Percentiles rank a stretch among this genome's conserved stretches.
These are phyloP conservation scores for Globisporangium yorkense DNA, from an alignment of 352 stramenopile species.

Conservation along the genomic window DNA sequence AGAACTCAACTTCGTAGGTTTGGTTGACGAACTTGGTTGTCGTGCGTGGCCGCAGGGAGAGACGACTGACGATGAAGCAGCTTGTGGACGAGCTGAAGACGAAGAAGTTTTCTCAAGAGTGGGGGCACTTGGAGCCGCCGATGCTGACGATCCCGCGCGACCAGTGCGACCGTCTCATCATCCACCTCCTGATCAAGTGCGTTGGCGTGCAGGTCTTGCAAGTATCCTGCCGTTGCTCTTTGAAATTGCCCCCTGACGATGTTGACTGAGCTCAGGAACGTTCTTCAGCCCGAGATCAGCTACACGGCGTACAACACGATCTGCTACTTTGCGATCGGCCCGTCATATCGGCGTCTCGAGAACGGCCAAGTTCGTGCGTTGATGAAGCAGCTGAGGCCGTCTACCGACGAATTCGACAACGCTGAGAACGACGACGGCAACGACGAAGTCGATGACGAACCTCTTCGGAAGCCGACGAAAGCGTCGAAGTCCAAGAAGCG, in stretches of 20 bases:
- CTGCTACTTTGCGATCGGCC: constrained; percentile 53
- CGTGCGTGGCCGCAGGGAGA: constrained; percentile 26
- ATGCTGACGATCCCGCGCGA: constrained; percentile 29
- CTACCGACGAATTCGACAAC: background rate
- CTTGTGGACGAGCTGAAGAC: constrained; percentile 63
- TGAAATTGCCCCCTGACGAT: background rate
- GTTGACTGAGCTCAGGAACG: constrained; percentile 19
- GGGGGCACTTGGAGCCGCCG: constrained; percentile 23
- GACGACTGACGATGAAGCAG: constrained; percentile 62
- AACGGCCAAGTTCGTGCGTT: constrained; percentile 10
- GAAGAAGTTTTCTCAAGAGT: constrained; percentile 37
- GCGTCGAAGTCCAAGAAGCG: constrained; percentile 1
- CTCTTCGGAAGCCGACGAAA: background rate
- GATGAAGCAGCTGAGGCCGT: constrained; percentile 7
- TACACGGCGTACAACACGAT: constrained; percentile 76
- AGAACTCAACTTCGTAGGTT: background rate
- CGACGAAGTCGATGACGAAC: constrained; percentile 9
- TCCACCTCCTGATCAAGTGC: constrained; percentile 34
- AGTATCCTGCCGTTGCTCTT: background rate
- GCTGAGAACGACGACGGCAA: background rate
- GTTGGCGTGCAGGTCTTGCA: background rate
- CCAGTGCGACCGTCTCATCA: constrained; percentile 42
- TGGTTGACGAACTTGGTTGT: background rate
- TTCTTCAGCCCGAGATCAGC: constrained; percentile 65
- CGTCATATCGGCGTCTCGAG: constrained; percentile 25